Evolutionary conservation across 176 grass and related monocot species (phyloP).

Genomic region (Carex cristatella): DNA sequence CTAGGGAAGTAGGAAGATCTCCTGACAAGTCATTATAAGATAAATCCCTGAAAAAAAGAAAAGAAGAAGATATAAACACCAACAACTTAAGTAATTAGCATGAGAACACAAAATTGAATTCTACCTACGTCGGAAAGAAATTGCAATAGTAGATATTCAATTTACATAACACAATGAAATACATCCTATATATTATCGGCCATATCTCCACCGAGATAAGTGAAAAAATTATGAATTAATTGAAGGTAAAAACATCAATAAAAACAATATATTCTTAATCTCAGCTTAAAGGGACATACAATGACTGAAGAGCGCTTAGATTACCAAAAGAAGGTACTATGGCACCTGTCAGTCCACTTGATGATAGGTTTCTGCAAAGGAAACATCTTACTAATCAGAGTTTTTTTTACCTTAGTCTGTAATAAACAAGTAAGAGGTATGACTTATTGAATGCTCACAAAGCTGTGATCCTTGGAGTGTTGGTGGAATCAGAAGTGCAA

Average conservation of each 20-base stretch:
- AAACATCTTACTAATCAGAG: background rate
- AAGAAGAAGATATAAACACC: background rate
- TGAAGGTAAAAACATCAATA: background rate
- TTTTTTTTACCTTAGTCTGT: too few species aligned
- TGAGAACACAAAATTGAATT: background rate
- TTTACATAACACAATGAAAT: background rate
- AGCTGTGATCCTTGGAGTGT: conserved; percentile 28
- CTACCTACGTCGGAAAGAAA: too few species aligned
- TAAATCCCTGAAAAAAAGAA: conserved; percentile 21
- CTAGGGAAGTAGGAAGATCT: conserved; percentile 29
- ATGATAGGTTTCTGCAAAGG: conserved; percentile 17
- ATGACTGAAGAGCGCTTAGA: conserved; percentile 18
- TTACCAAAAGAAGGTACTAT: conserved; percentile 25
- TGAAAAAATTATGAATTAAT: background rate
- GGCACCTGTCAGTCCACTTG: conserved; percentile 16
- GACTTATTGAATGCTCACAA: conserved; percentile 20
- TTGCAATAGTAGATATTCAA: background rate
- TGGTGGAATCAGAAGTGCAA: conserved; percentile 19
- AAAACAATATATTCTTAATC: background rate
- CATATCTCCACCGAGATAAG: too few species aligned
- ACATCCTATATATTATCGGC: too few species aligned
- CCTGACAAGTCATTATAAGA: conserved; percentile 41
- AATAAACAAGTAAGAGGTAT: background rate
- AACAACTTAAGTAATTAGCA: background rate
- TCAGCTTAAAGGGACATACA: conserved; percentile 13